Conservation (phyloP, 2,329 filamentous ascomycete genomes). For the Thielaviopsis musarum region DNA sequence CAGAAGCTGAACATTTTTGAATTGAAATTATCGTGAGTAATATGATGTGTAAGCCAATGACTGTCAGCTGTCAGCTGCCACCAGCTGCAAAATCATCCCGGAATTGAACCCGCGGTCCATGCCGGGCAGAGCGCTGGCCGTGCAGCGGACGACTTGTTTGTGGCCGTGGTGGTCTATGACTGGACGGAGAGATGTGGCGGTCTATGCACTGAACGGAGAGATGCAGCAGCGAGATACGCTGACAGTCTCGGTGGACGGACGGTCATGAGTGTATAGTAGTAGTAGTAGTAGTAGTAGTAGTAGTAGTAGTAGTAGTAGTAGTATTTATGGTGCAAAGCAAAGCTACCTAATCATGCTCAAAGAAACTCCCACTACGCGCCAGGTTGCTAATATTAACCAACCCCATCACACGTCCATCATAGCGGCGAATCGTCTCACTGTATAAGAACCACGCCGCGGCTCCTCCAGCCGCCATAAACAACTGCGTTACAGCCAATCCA, state of each 20-base stretch:
- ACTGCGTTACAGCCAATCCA: slow-evolving; percentile 26
- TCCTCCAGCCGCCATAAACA: slow-evolving; percentile 21
- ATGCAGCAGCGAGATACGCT: neutral
- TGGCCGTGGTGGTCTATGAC: neutral
- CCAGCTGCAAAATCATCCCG: too few species aligned
- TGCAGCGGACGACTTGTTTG: neutral
- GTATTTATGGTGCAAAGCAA: too few species aligned
- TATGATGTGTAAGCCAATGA: too few species aligned
- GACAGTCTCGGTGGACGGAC: neutral
- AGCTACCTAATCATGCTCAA: slow-evolving; percentile 23
- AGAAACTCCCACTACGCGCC: slow-evolving; percentile 28
- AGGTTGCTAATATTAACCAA: slow-evolving; percentile 28
- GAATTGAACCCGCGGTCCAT: too few species aligned
- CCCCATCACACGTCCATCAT: slow-evolving; percentile 31
- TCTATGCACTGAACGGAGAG: too few species aligned
- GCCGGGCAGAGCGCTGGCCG: neutral
- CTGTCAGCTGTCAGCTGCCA: neutral
- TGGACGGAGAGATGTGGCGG: too few species aligned
- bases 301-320: too few species aligned
- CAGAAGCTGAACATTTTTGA: too few species aligned
- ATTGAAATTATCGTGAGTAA: too few species aligned
- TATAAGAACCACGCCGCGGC: slow-evolving; percentile 25
- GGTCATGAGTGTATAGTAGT: too few species aligned
- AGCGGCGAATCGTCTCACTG: slow-evolving; percentile 24
- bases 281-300: too few species aligned